Base-by-base conservation (phyloP, 2,329 filamentous ascomycete genomes). In the Colletotrichum sp. region DNA sequence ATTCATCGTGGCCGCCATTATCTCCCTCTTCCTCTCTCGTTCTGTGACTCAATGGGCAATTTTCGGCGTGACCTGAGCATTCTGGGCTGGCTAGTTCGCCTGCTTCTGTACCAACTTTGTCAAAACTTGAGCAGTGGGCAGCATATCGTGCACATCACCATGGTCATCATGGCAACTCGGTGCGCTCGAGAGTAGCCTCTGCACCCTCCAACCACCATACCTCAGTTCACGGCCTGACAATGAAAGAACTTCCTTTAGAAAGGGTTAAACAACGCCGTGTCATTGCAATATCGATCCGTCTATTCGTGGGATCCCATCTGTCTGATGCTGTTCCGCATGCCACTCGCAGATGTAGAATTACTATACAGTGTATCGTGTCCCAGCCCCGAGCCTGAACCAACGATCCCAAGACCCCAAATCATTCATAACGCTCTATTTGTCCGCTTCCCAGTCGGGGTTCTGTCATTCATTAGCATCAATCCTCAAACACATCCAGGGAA, bases 371-470 rank as follows among this genome's bases (percentile, higher is more conserved):
- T 77, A 73, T 76, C 77, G 76, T 75, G 74, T 74, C 75, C 75
- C 30, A 68, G 63, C 59, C 34, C 68, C 72, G 36, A 68, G 63
- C 75, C 75, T 70, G 74, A 76, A 77, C 74, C 70, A 74, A 74
- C 69, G 62, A 76, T 65, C 66, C 68, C 68, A 49, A 66, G 55
- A 57, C 16, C 49, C 65, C 63, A 30, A 57, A 68, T 62, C n/a
- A 63, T 12, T 66, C 52, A 26, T 65, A 57, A 24, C 59, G 49
- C 39, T 79, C 79, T 84, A 89, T 83, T 90, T 90, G 73, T 85
- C 86, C 75, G 83, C 86, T 26, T 90, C 88, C 89, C 89, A 91
- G 55, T 91, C 88, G 8, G 89, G 89, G 80, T 91, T 91, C 89
- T 91, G 77, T 36, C 9, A 55, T 13, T n/a, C 72, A 36, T 68